These are phyloP conservation scores for Purshia tridentata DNA, from an alignment of 306 rosid species.

Conservation along the genomic window DNA sequence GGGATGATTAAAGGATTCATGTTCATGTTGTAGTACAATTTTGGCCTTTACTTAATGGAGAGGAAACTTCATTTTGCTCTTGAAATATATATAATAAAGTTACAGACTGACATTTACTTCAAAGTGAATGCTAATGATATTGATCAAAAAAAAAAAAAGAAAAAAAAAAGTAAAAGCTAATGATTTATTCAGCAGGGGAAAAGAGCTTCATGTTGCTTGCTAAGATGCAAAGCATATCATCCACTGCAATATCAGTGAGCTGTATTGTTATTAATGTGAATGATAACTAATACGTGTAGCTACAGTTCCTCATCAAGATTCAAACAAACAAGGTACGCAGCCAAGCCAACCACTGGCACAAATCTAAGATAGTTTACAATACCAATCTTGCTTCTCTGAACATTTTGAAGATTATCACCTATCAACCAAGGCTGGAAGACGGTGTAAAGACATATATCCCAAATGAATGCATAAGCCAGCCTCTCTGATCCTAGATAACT, in stretches of 20 bases:
- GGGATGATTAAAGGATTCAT: not conserved
- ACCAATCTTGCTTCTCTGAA: slow-evolving; percentile 49
- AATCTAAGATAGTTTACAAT: slow-evolving; percentile 61
- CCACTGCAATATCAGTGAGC: not conserved
- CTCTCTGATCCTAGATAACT: slow-evolving; percentile 79
- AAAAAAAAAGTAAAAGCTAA: too few relatives aligned
- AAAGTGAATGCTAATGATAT: too few relatives aligned
- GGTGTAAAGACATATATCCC: slow-evolving; percentile 80
- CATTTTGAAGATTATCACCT: slow-evolving; percentile 74
- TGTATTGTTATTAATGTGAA: not conserved
- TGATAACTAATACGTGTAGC: not conserved
- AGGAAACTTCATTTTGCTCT: slow-evolving; percentile 6
- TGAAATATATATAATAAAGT: not conserved
- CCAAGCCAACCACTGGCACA: slow-evolving; percentile 74
- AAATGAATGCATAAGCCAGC: slow-evolving; percentile 87
- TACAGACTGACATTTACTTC: not conserved
- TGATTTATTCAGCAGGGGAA: too few relatives aligned
- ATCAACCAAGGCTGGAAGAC: slow-evolving; percentile 94
- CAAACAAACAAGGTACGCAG: slow-evolving; percentile 73
- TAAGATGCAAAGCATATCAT: not conserved
- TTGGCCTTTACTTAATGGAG: not conserved
- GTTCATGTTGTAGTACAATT: not conserved
- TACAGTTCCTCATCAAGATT: slow-evolving; percentile 44
- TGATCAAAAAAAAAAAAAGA: too few relatives aligned
- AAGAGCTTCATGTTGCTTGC: not conserved